phyloP scores from a whole-genome alignment of 2,329 filamentous ascomycete species.

The Nemania sp. region DNA sequence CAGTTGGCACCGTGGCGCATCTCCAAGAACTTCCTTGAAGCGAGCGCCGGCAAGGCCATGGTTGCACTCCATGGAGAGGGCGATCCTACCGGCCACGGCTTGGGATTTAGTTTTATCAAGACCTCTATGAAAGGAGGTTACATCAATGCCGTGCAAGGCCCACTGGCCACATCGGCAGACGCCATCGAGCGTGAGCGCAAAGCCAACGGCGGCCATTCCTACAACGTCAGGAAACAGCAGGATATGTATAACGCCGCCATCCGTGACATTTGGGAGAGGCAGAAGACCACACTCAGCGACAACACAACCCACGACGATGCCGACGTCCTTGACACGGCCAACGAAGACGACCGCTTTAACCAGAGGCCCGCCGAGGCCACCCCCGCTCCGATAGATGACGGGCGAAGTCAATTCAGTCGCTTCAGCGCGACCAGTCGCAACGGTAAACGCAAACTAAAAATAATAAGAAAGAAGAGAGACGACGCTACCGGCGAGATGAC shows the following conservation, averaged over 20 bases:
- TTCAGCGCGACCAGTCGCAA: conserved; percentile 70
- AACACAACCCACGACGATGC: conserved; percentile 67
- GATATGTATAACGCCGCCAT: conserved; percentile 91
- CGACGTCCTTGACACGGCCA: conserved; percentile 60
- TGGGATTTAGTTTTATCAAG: conserved; percentile 96
- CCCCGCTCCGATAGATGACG: conserved; percentile 72
- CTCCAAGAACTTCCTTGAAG: conserved; percentile 94
- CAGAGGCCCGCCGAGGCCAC: conserved; percentile 71
- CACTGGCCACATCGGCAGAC: conserved; percentile 71
- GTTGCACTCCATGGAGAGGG: conserved; percentile 91
- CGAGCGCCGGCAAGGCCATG: conserved; percentile 95
- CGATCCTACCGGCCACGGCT: conserved; percentile 88
- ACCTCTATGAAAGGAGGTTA: conserved; percentile 98
- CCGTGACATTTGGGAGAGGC: conserved; percentile 86
- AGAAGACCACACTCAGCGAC: conserved; percentile 77
- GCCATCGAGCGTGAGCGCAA: conserved; percentile 86
- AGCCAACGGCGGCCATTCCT: conserved; percentile 90
- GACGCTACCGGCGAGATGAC: conserved; percentile 67
- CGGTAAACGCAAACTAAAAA: conserved; percentile 69
- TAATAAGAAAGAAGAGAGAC: conserved; percentile 69
- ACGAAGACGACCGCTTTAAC: conserved; percentile 71
- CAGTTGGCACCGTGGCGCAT: conserved; percentile 96
- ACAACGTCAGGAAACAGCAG: conserved; percentile 95
- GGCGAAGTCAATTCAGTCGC: conserved; percentile 75
- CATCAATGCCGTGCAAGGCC: conserved; percentile 75